These are phyloP conservation scores for Tylopilus rubrobrunneus DNA, from an alignment of 768 basidiomycete species.

Conservation along the genomic window DNA sequence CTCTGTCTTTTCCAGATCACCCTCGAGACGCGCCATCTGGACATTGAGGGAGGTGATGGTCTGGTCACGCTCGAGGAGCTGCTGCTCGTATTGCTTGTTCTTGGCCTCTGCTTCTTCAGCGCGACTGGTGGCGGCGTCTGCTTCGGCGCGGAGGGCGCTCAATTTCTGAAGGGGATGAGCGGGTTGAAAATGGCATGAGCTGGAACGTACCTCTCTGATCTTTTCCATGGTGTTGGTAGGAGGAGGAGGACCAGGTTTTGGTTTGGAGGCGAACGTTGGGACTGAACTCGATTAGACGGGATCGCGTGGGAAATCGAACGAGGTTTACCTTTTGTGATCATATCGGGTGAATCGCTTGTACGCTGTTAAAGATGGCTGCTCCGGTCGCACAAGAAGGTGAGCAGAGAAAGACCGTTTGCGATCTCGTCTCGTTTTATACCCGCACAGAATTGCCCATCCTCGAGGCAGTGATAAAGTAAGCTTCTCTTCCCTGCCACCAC, in stretches of 20 bases:
- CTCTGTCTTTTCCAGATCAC: slow-evolving; percentile 70
- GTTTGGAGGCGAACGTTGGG: slow-evolving; percentile 6
- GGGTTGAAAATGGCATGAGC: not conserved
- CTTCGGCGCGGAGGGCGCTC: slow-evolving; percentile 73
- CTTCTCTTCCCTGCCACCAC: slow-evolving; percentile 16
- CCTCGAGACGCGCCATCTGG: not conserved
- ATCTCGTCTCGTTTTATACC: slow-evolving; percentile 22
- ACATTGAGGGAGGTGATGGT: slow-evolving; percentile 67
- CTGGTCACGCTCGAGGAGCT: slow-evolving; percentile 78
- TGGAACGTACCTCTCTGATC: slow-evolving; percentile 40
- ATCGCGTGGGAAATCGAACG: slow-evolving; percentile 33
- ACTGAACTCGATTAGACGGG: slow-evolving; percentile 24
- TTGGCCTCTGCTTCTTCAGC: slow-evolving; percentile 86
- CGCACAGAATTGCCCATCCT: slow-evolving; percentile 83
- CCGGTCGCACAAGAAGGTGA: slow-evolving; percentile 80
- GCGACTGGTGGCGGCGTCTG: slow-evolving; percentile 73
- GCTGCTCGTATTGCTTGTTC: slow-evolving; percentile 74
- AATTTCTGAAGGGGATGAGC: slow-evolving; percentile 54
- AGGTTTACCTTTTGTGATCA: slow-evolving; percentile 33
- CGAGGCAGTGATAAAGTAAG: slow-evolving; percentile 87
- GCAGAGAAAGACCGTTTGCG: not conserved
- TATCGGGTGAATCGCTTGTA: slow-evolving; percentile 1
- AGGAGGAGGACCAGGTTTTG: not conserved
- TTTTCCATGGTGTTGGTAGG: slow-evolving; percentile 39
- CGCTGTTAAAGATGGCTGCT: slow-evolving; percentile 45